Evolutionary conservation across 768 basidiomycete species (phyloP).

Genomic region (Baorangia bicolor): DNA sequence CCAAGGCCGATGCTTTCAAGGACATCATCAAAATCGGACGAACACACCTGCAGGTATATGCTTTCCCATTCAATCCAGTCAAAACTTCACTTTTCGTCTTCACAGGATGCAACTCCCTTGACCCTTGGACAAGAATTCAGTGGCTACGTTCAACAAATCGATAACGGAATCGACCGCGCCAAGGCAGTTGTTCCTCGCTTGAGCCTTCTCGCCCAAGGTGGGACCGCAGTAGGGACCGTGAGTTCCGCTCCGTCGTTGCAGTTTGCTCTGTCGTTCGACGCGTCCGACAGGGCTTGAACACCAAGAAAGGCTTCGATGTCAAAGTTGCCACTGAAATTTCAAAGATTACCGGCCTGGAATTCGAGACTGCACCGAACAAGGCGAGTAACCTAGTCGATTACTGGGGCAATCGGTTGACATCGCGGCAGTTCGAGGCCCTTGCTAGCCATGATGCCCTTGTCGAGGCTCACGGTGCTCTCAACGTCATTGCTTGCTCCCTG

Average conservation of each 20-base stretch:
- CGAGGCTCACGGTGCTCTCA: constrained; percentile 95
- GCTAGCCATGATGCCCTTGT: constrained; percentile 98
- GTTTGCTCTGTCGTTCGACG: constrained; percentile 5
- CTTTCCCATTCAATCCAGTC: not conserved
- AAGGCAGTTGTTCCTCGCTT: constrained; percentile 81
- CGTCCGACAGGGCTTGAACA: constrained; percentile 81
- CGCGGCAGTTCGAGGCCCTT: constrained; percentile 86
- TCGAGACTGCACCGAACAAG: constrained; percentile 98
- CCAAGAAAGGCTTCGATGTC: constrained; percentile 93
- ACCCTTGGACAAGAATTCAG: constrained; percentile 99
- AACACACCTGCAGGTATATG: constrained; percentile 80
- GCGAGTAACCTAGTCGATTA: constrained; percentile 36
- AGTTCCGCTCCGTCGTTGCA: constrained; percentile 25
- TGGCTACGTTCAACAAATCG: constrained; percentile 94
- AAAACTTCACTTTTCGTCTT: not conserved
- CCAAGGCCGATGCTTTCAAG: constrained; percentile 80
- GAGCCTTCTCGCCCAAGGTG: constrained; percentile 91
- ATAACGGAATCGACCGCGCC: constrained; percentile 86
- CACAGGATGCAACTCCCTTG: constrained; percentile 92
- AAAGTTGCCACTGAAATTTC: constrained; percentile 92
- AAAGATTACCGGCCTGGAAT: constrained; percentile 84
- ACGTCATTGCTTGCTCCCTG: constrained; percentile 92
- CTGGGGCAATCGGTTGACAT: constrained; percentile 4
- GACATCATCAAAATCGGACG: constrained; percentile 98
- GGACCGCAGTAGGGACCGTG: constrained; percentile 97